Conservation (phyloP, 1,284 basidiomycete species). For the Pyrrhoderma lamaoense region DNA sequence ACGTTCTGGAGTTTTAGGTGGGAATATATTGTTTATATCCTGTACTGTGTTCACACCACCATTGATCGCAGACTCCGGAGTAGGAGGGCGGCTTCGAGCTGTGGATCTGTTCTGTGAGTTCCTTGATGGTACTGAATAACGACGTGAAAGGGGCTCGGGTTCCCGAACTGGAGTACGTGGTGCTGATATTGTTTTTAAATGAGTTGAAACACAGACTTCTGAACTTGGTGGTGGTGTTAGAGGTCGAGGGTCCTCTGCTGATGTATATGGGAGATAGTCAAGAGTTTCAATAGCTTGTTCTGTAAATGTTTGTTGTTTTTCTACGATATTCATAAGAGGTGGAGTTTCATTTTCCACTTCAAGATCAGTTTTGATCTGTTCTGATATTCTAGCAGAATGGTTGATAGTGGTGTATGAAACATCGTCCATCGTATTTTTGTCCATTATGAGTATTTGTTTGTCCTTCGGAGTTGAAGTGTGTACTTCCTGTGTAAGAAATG, state of each 20-base stretch:
- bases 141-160: background rate
- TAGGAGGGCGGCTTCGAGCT: conserved; percentile 5
- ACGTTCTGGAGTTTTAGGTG: conserved; percentile 22
- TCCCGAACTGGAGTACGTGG: conserved; percentile 14
- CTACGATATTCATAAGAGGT: too few species aligned
- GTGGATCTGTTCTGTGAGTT: too few species aligned
- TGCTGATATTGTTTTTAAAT: conserved; percentile 1
- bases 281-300: too few species aligned
- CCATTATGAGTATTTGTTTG: too few species aligned
- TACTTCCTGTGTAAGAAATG: conserved; percentile 32
- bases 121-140: too few species aligned
- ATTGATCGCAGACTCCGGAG: conserved; percentile 10
- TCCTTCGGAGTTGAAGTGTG: conserved; percentile 32
- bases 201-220: conserved; percentile 9
- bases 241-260: conserved; percentile 3
- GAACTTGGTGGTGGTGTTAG: conserved; percentile 18
- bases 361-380: too few species aligned
- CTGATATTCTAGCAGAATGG: too few species aligned
- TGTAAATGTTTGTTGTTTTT: background rate
- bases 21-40: background rate
- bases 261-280: background rate
- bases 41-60: conserved; percentile 1
- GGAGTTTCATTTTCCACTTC: too few species aligned
- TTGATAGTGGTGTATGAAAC: too few species aligned
- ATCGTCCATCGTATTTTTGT: too few species aligned